Percentiles rank a stretch among this genome's conserved stretches.
These are phyloP conservation scores for Acanthamoeba quina DNA, from an alignment of 208 protist genomes.

Conservation along the genomic window DNA sequence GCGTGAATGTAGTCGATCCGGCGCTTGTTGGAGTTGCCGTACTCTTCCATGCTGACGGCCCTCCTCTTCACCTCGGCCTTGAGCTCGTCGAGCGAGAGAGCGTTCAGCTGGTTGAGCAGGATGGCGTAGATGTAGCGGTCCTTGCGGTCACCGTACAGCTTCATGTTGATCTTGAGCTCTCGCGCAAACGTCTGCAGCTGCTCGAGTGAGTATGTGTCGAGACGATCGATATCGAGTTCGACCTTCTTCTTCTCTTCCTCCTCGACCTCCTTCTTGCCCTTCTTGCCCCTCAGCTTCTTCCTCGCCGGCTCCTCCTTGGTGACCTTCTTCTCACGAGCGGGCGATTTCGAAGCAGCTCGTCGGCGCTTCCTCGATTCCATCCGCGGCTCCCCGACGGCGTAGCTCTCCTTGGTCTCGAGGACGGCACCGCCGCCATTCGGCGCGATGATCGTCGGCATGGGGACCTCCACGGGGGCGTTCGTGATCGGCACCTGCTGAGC, in stretches of 20 bases:
- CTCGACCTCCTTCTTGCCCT: background rate
- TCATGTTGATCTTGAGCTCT: constrained; percentile 5
- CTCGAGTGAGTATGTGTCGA: background rate
- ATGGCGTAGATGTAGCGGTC: constrained; percentile 20
- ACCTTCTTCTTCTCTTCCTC: background rate
- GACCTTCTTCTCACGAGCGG: constrained; percentile 27
- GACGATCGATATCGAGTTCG: constrained; percentile 19
- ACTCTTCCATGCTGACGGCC: constrained; percentile 31
- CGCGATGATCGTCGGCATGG: background rate
- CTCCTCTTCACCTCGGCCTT: too few species aligned
- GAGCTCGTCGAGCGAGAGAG: background rate
- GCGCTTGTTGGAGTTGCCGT: constrained; percentile 19
- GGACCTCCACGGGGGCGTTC: background rate
- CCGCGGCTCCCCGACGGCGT: background rate
- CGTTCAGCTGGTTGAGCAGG: background rate
- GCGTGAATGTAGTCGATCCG: constrained; percentile 58
- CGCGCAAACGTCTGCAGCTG: background rate
- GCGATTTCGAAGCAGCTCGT: background rate
- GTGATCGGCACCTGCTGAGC: background rate
- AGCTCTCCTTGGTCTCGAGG: constrained; percentile 43
- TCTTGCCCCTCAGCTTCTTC: constrained; percentile 36
- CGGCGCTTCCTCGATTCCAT: constrained; percentile 44
- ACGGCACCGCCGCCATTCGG: background rate
- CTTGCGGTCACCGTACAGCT: background rate
- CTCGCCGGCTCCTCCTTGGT: constrained; percentile 1